Evolutionary conservation across 192 early-diverging fungal species (phyloP), one percentile per base, ranked within the genome.

Genomic region (Umbelopsis isabellina): DNA sequence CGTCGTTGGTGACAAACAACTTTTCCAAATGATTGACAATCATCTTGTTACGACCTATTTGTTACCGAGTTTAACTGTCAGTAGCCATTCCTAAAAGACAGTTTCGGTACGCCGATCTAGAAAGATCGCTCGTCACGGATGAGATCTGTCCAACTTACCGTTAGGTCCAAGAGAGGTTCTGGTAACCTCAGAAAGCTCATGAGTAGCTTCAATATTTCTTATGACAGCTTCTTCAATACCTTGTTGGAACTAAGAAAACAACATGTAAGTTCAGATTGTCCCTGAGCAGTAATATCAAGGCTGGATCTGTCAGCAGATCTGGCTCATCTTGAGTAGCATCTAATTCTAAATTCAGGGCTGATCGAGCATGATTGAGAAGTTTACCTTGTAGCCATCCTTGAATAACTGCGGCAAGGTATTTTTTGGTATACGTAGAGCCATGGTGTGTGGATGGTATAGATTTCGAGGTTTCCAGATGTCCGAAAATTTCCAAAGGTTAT

Each of bases 1-100:
- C 97, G 80, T 99, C 97, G 85, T 91, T 95, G 49, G 97, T 99
- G 30, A 99, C 96, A 82, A 99, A 96, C 46, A 99, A 87, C 86
- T 98, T 98, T 73, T 97, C 95, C 70, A 97, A 84, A 79, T 99
- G 97, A 80, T 99, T 99, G 80, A 99, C 95, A 45, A 99, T 93
- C 91, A 99, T 98, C 82, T 99, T 99, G 85, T 99, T 99, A 72
- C 96, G 92, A 41, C 93, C 93, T 93, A 66, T 64, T 23, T 33
- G 37, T 37, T 49, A 27, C 37, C 21, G 23, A 33, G 25, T 18
- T 68, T 8, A 68, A 18, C n/a, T 41, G 44, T 66, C 18, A 67
- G 46, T 41, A 41, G 37, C 37, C 37, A 41, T 5, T 41, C 37
- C 2, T 41, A 41, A 41, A 41, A 41, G 37, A 9, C 37, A 10